These are phyloP conservation scores for Barnettozyma californica DNA, from an alignment of 805 yeast genomes.

Conservation along the genomic window DNA sequence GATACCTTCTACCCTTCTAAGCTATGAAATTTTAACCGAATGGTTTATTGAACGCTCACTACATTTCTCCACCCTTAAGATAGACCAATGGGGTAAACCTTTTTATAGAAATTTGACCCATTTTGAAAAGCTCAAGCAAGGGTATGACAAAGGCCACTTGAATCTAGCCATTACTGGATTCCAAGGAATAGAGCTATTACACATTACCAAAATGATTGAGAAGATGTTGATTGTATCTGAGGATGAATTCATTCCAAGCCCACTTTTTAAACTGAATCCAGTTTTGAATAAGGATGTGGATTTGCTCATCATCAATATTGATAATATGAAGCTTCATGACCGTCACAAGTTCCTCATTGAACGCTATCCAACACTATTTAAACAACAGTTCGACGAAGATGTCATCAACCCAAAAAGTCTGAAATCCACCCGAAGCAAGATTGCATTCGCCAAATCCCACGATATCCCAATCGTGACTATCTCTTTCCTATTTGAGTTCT, in stretches of 20 bases:
- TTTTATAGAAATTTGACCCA: slow-evolving; percentile 21
- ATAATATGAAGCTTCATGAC: slow-evolving; percentile 17
- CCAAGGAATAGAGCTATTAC: slow-evolving; percentile 70
- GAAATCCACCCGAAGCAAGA: slow-evolving; percentile 46
- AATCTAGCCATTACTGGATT: slow-evolving; percentile 60
- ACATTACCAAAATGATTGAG: slow-evolving; percentile 55
- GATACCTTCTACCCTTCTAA: slow-evolving; percentile 12
- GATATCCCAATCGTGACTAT: slow-evolving; percentile 52
- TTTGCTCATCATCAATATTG: slow-evolving; percentile 52
- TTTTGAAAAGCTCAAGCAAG: slow-evolving; percentile 4
- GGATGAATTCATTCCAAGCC: slow-evolving; percentile 23
- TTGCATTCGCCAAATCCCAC: slow-evolving; percentile 54
- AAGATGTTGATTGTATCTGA: slow-evolving; percentile 43
- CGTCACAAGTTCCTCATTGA: slow-evolving; percentile 23
- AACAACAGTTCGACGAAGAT: slow-evolving; percentile 19
- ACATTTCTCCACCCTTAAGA: slow-evolving; percentile 42
- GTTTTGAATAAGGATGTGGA: slow-evolving; percentile 53
- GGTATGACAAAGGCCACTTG: slow-evolving; percentile 11
- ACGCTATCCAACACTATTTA: slow-evolving; percentile 24
- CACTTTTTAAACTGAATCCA: slow-evolving; percentile 1
- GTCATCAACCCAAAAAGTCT: slow-evolving; percentile 21
- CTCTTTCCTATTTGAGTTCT: slow-evolving; percentile 48
- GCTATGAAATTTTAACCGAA: slow-evolving; percentile 51
- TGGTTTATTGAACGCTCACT: slow-evolving; percentile 77
- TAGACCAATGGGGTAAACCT: slow-evolving; percentile 65